Conservation (phyloP, 495 filamentous ascomycete species). For the Penicillium bialowiezense region DNA sequence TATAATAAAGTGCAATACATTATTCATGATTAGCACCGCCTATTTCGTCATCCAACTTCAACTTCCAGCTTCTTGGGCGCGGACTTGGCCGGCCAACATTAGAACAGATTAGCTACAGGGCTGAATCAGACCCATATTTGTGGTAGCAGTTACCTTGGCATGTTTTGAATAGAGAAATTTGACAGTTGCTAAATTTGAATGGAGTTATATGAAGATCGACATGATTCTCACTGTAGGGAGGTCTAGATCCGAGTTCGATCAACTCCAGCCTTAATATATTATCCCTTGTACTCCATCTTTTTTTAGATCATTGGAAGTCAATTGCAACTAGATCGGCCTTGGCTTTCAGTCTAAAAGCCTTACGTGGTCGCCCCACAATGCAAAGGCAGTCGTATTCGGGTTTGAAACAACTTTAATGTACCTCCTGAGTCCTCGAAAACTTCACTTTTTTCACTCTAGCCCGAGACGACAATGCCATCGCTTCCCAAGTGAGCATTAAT, state of each 20-base stretch:
- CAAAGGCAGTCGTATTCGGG: slow-evolving; percentile 1
- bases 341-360: slow-evolving; percentile 2
- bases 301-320: not conserved
- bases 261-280: not conserved
- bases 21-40: not conserved
- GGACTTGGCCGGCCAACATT: too few species aligned
- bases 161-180: not conserved
- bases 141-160: not conserved
- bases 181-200: not conserved
- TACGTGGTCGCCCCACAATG: slow-evolving; percentile 4
- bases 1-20: not conserved
- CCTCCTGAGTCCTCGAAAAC: too few species aligned
- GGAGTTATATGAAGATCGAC: not conserved
- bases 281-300: not conserved
- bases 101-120: not conserved
- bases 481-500: not conserved
- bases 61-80: too few species aligned
- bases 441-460: too few species aligned
- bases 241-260: not conserved
- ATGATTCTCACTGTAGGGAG: not conserved
- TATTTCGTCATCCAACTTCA: too few species aligned
- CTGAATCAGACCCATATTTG: not conserved
- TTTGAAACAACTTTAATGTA: not conserved
- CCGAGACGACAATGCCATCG: not conserved
- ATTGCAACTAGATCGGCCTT: slow-evolving; percentile 5